Conservation (phyloP, 805 yeast species). For the Metschnikowia peoriensis region DNA sequence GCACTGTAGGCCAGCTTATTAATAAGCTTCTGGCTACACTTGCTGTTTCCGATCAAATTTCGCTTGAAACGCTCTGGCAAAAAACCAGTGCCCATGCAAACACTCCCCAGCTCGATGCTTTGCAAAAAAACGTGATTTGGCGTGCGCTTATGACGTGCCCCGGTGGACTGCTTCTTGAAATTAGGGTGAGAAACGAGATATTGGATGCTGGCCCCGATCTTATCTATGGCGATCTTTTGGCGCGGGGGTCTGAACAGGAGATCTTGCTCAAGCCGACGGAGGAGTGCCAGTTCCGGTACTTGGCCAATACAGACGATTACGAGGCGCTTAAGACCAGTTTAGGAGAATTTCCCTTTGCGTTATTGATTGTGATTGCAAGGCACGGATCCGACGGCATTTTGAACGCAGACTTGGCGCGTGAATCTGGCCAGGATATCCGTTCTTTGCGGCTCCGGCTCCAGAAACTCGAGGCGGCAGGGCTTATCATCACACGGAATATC, state of each 20-base stretch:
- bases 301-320: constrained; percentile 50
- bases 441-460: constrained; percentile 64
- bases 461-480: constrained; percentile 48
- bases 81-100: constrained; percentile 2
- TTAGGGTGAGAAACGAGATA: constrained; percentile 14
- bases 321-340: constrained; percentile 49
- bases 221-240: constrained; percentile 10
- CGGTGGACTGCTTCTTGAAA: constrained; percentile 11
- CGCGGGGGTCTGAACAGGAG: constrained; percentile 16
- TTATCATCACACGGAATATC: constrained; percentile 41
- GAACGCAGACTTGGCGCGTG: constrained; percentile 53
- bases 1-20: constrained; percentile 18
- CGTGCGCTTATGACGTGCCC: constrained; percentile 33
- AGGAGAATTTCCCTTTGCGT: constrained; percentile 53
- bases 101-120: constrained; percentile 25
- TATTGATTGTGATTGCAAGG: constrained; percentile 60
- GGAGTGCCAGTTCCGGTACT: constrained; percentile 54
- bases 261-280: constrained; percentile 40
- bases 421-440: constrained; percentile 68
- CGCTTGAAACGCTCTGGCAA: constrained; percentile 15
- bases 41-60: constrained; percentile 17
- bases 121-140: constrained; percentile 41
- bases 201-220: constrained; percentile 11
- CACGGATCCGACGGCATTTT: constrained; percentile 55
- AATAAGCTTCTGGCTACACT: constrained; percentile 13